These are phyloP conservation scores for Penicillium sp. DNA, from an alignment of 2,329 filamentous ascomycete species.

Conservation along the genomic window DNA sequence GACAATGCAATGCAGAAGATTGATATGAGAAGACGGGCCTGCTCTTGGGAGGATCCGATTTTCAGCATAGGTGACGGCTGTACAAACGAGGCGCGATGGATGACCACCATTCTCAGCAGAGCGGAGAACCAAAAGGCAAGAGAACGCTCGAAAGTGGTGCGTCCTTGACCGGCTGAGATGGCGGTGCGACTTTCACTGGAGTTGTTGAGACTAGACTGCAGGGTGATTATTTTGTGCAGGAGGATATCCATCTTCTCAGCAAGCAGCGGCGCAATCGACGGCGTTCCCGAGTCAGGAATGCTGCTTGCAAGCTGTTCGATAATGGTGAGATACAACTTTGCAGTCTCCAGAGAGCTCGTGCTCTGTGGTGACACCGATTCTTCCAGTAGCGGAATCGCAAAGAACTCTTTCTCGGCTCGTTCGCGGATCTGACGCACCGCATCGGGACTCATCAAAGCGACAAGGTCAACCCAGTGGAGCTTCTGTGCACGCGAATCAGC, in stretches of 20 bases:
- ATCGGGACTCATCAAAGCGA: constrained; percentile 41
- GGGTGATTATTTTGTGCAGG: constrained; percentile 38
- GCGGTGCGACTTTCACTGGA: constrained; percentile 18
- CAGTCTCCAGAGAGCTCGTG: constrained; percentile 30
- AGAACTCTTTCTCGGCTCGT: constrained; percentile 44
- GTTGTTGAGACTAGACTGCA: constrained; percentile 29
- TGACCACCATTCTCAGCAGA: constrained; percentile 41
- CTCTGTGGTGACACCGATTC: constrained; percentile 20
- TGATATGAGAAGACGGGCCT: constrained; percentile 39
- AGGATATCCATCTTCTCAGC: constrained; percentile 45
- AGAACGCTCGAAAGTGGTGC: constrained; percentile 31
- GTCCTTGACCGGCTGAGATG: constrained; percentile 13
- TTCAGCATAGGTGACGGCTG: constrained; percentile 25
- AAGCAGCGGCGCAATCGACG: constrained; percentile 34
- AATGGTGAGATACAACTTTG: constrained; percentile 41
- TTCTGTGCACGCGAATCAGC: constrained; percentile 36
- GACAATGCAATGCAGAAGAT: constrained; percentile 46
- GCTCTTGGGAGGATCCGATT: constrained; percentile 33
- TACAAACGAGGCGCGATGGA: constrained; percentile 43
- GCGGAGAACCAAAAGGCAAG: constrained; percentile 46
- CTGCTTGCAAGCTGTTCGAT: constrained; percentile 42
- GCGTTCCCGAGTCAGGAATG: constrained; percentile 37
- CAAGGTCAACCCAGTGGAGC: constrained; percentile 43
- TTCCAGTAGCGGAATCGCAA: constrained; percentile 38
- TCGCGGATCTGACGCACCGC: constrained; percentile 43